Evolutionary conservation across 2,329 filamentous ascomycete genomes (phyloP).

Genomic region (Arthroderma sp.): DNA sequence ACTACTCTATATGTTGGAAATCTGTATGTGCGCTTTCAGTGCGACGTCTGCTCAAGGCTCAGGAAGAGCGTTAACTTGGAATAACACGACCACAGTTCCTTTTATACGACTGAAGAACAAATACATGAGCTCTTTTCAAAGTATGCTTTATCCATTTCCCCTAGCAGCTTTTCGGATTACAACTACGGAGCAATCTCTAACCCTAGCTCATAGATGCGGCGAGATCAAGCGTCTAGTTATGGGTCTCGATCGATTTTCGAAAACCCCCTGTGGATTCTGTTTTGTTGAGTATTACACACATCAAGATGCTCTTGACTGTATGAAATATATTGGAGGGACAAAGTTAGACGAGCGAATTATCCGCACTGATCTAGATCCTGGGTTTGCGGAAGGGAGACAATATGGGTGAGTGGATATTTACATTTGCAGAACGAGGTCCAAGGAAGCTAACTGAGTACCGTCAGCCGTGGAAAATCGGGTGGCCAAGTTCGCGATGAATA

Average conservation of each 20-base stretch:
- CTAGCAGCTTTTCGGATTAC: not conserved
- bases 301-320: conserved; percentile 89
- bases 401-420: conserved; percentile 50
- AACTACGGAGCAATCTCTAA: conserved; percentile 2
- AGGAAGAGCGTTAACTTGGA: conserved; percentile 7
- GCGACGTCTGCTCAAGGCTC: not conserved
- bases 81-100: conserved; percentile 46
- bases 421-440: not conserved
- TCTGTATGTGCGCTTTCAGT: conserved; percentile 45
- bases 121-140: conserved; percentile 95
- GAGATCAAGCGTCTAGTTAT: conserved; percentile 97
- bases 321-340: conserved; percentile 97
- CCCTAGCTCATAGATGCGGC: conserved; percentile 46
- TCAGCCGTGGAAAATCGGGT: conserved; percentile 72
- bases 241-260: conserved; percentile 92
- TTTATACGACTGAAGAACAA: conserved; percentile 98
- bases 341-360: conserved; percentile 97
- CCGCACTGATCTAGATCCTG: conserved; percentile 85
- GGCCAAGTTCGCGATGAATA: conserved; percentile 97
- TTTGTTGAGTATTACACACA: conserved; percentile 99
- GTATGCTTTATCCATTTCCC: conserved; percentile 28
- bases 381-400: conserved; percentile 89
- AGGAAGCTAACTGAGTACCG: not conserved
- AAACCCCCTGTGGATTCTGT: conserved; percentile 97
- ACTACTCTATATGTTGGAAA: conserved; percentile 97